Evolutionary conservation across 805 yeast species (phyloP), one percentile per base, ranked within the genome.

Genomic region (Saccharomycopsis fermentans): DNA sequence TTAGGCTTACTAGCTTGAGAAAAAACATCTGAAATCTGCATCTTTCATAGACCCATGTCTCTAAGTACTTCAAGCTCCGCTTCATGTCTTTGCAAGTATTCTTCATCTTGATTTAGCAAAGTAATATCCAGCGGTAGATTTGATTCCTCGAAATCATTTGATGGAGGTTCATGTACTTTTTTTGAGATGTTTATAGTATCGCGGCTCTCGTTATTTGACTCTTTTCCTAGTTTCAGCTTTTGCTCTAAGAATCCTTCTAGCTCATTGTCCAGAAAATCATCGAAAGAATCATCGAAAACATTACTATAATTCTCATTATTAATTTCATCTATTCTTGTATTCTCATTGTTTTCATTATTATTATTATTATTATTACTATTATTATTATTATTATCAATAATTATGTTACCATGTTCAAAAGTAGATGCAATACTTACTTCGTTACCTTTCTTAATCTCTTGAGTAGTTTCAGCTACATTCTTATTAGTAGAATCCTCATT

Each of bases 1-100:
- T 9, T 32, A 32, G 2, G 9, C 14, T 32, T 6, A 32, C 12
- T 37, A 4, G 6, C 6, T 37, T 27, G 8, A 37, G n/a, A 37
- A 37, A n/a, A 37, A 37, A 37, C n/a, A 6, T 17, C 16, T 37
- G 2, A 29, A 40, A 34, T n/a, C n/a, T n/a, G n/a, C 19, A 16
- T 3, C 11, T 27, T 27, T 77, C 73, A 67, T 73, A 77, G 59
- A 73, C 81, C 48, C 81, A 81, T 43, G 72, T 72, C 70, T 70
- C 76, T 54, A 68, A 78, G 67, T 65, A 77, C 64, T 61, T 75
- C 61, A 78, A 78, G 61, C 71, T 80, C 81, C 65, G 77, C 66
- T 24, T 55, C 63, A 34, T 60, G 50, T 2, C 43, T 81, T 65
- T 76, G 65, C 11, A 37, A 61, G 34, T 58, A 34, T 2, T 50